Evolutionary conservation across 768 basidiomycete genomes (phyloP).

Genomic region (Russula sp.): DNA sequence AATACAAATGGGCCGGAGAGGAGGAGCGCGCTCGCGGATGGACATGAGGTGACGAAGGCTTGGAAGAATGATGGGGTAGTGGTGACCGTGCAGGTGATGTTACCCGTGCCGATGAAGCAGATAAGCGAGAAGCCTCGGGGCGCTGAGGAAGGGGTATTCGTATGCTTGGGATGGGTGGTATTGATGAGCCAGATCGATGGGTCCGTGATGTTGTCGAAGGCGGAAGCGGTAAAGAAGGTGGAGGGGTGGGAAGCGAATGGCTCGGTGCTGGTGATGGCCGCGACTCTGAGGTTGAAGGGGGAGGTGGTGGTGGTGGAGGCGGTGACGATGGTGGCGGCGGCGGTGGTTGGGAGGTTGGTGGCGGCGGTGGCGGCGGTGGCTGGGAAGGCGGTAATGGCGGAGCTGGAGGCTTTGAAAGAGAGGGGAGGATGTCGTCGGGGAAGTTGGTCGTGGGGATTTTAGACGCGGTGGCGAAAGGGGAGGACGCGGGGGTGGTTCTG

Average conservation of each 20-base stretch:
- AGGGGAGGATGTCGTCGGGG: slow-evolving; percentile 29
- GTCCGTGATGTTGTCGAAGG: slow-evolving; percentile 33
- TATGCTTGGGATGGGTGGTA: slow-evolving; percentile 19
- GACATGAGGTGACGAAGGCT: slow-evolving; percentile 27
- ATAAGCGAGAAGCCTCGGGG: slow-evolving; percentile 33
- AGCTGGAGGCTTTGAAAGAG: slow-evolving; percentile 33
- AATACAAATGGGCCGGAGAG: slow-evolving; percentile 35
- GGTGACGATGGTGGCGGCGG: slow-evolving; percentile 34
- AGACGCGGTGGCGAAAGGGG: slow-evolving; percentile 33
- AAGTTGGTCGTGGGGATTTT: slow-evolving; percentile 30
- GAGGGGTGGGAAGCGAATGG: slow-evolving; percentile 31
- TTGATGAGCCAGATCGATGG: slow-evolving; percentile 31
- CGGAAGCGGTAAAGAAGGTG: slow-evolving; percentile 32
- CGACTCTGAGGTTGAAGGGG: slow-evolving; percentile 31
- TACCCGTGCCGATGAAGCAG: slow-evolving; percentile 32
- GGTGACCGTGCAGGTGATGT: slow-evolving; percentile 28
- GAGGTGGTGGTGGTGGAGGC: slow-evolving; percentile 30
- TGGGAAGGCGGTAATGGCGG: slow-evolving; percentile 22
- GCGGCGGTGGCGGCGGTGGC: slow-evolving; percentile 36
- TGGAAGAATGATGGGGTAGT: slow-evolving; percentile 34
- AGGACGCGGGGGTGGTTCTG: slow-evolving; percentile 39
- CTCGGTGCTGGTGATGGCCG: slow-evolving; percentile 31
- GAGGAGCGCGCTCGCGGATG: slow-evolving; percentile 24
- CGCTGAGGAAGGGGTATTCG: slow-evolving; percentile 30
- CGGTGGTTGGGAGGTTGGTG: slow-evolving; percentile 35